These are phyloP conservation scores for Chlorencoelia australis DNA, from an alignment of 2,329 filamentous ascomycete genomes.

Conservation along the genomic window DNA sequence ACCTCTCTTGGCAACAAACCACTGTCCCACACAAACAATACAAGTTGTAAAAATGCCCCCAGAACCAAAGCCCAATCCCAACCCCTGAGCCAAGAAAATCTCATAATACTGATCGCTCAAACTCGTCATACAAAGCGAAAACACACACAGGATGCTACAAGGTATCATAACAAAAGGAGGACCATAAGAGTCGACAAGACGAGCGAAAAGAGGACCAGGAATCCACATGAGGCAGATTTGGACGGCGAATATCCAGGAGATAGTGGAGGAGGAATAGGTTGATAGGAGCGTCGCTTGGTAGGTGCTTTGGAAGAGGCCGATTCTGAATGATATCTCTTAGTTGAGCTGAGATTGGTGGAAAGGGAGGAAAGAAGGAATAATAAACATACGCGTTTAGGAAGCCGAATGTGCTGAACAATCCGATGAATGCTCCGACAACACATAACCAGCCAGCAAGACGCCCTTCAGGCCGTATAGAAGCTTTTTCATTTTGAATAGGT, in stretches of 20 bases:
- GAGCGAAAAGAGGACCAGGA: slow-evolving; percentile 50
- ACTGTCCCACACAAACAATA: slow-evolving; percentile 33
- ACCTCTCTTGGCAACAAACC: slow-evolving; percentile 36
- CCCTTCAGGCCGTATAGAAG: too few relatives aligned
- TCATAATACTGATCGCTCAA: slow-evolving; percentile 45
- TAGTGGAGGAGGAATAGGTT: slow-evolving; percentile 1
- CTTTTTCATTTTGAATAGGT: too few relatives aligned
- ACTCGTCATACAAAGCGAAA: slow-evolving; percentile 53
- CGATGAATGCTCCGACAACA: not conserved
- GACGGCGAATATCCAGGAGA: slow-evolving; percentile 5
- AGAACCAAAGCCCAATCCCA: slow-evolving; percentile 35
- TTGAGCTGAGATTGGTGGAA: too few relatives aligned
- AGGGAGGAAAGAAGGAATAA: not conserved
- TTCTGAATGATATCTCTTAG: not conserved
- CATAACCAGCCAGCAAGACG: not conserved
- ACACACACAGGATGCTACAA: slow-evolving; percentile 45
- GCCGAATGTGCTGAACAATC: not conserved
- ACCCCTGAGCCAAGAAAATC: slow-evolving; percentile 37
- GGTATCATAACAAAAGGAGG: slow-evolving; percentile 42
- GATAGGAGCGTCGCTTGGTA: slow-evolving; percentile 2
- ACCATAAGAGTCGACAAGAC: slow-evolving; percentile 51
- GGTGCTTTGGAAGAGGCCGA: slow-evolving; percentile 7
- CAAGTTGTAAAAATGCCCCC: slow-evolving; percentile 35
- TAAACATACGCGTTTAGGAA: slow-evolving; percentile 2
- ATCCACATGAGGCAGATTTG: slow-evolving; percentile 9